Percentiles rank a stretch among this genome's conserved stretches.
phyloP scores from a whole-genome alignment of 1,284 basidiomycete genomes.

The Tetrapyrgos nigripes region DNA sequence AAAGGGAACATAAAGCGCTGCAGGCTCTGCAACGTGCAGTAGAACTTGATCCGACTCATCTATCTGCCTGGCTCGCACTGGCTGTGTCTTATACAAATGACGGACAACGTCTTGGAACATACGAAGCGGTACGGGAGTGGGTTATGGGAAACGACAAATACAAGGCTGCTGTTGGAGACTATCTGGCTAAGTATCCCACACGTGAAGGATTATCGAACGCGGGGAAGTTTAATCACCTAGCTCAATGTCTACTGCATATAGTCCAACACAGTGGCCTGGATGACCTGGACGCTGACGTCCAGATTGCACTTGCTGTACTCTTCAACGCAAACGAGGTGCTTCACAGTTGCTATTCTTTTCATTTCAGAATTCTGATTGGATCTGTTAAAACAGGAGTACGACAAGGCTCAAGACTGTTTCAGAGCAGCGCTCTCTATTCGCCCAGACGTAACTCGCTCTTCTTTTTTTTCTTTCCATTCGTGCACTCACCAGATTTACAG shows the following conservation, averaged over 20 bases:
- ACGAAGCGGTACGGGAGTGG: constrained; percentile 88
- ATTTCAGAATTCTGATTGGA: constrained; percentile 13
- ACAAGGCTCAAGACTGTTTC: constrained; percentile 95
- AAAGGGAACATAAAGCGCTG: constrained; percentile 92
- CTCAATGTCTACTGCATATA: constrained; percentile 74
- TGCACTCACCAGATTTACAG: constrained; percentile 42
- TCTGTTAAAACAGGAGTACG: constrained; percentile 72
- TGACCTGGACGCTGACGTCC: constrained; percentile 90
- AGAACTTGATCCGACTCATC: constrained; percentile 78
- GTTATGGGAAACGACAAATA: constrained; percentile 67
- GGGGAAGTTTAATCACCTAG: constrained; percentile 56
- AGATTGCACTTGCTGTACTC: constrained; percentile 93
- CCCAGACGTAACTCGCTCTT: constrained; percentile 76
- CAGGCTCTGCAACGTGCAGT: constrained; percentile 85
- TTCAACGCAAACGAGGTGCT: constrained; percentile 89
- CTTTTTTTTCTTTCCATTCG: constrained; percentile 3
- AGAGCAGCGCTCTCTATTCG: constrained; percentile 85
- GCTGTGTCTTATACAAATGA: constrained; percentile 96
- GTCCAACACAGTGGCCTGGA: constrained; percentile 55
- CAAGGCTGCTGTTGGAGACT: constrained; percentile 50
- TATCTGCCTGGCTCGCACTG: constrained; percentile 90
- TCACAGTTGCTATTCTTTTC: background rate
- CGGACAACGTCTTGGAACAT: constrained; percentile 74
- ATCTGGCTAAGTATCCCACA: constrained; percentile 42
- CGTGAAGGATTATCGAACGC: constrained; percentile 36